Evolutionary conservation across 1,284 basidiomycete genomes (phyloP), one percentile per base, ranked within the genome.

Genomic region (Ceratobasidium sp.): DNA sequence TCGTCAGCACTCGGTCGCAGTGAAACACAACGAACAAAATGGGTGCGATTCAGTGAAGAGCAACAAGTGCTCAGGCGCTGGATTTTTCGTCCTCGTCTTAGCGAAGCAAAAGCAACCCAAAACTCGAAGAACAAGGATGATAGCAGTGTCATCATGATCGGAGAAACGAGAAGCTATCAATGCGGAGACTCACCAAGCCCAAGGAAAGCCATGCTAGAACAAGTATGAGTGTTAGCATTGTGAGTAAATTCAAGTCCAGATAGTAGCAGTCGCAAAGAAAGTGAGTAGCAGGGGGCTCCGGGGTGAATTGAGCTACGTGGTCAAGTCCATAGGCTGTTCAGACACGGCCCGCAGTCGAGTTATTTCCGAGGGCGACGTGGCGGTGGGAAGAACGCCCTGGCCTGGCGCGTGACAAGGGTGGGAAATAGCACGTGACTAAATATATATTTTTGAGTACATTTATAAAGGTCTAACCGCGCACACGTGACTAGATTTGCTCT

Each of bases 81-180:
- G 76, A 83, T 74, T 92, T 91, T 88, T 91, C 91, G 76, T 86
- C 81, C 84, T 82, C 82, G 80, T 83, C 84, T 87, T 91, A 90
- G 86, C 76, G 78, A 44, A 41, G 38, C 54, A 46, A 57, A 49
- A 73, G 59, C 58, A 81, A 79, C 91, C 89, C 88, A 82, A 78
- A 79, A 83, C 88, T 93, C 91, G 84, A 90, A 92, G 91, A 93
- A 93, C 91, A 93, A 93, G 91, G 91, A 93, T 93, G 91, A 91
- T 87, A 81, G 73, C 83, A 84, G 85, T 80, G 77, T 91, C 91
- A 92, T 92, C 91, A 82, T 80, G 55, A 70, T 70, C 66, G 66
- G 52, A 58, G 66, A 70, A 47, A 58, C 54, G 4, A 57, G 47
- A 52, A 52, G 14, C 6, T 23, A n/a, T 8, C 14, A 5, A 28